These are phyloP conservation scores for Oidium heveae DNA, from an alignment of 2,329 filamentous ascomycete species.

Conservation along the genomic window DNA sequence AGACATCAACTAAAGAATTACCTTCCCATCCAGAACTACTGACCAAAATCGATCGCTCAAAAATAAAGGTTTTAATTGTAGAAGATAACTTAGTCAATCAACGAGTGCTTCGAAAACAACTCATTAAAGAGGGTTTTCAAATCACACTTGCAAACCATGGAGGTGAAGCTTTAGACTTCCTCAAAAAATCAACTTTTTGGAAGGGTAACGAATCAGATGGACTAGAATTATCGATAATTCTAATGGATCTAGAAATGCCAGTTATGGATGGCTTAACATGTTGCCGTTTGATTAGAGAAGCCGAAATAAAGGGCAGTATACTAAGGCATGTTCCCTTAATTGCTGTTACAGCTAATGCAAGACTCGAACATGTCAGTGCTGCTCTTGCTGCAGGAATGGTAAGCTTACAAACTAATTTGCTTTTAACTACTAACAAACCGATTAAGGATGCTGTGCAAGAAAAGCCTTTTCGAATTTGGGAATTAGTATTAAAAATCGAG, in stretches of 20 bases:
- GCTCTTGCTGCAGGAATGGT: slow-evolving; percentile 51
- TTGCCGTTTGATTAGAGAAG: slow-evolving; percentile 39
- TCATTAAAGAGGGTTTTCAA: slow-evolving; percentile 32
- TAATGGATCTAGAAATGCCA: slow-evolving; percentile 71
- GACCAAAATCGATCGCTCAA: slow-evolving; percentile 4
- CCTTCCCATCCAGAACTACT: not conserved
- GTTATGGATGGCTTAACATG: slow-evolving; percentile 63
- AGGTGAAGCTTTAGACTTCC: slow-evolving; percentile 31
- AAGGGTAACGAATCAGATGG: slow-evolving; percentile 14
- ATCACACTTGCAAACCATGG: slow-evolving; percentile 40
- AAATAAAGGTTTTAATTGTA: slow-evolving; percentile 31
- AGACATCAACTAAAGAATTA: not conserved
- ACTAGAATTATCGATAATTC: slow-evolving; percentile 35
- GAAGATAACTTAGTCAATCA: slow-evolving; percentile 46
- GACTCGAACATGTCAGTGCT: slow-evolving; percentile 46
- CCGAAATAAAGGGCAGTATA: slow-evolving; percentile 36
- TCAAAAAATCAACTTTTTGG: slow-evolving; percentile 32
- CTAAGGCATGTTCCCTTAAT: slow-evolving; percentile 48
- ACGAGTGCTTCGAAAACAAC: slow-evolving; percentile 33
- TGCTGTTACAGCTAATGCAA: slow-evolving; percentile 60
- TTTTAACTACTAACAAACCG: slow-evolving; percentile 5
- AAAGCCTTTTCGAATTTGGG: slow-evolving; percentile 56
- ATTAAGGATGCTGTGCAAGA: slow-evolving; percentile 45
- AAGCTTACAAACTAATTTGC: slow-evolving; percentile 12
- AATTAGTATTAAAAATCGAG: slow-evolving; percentile 41